These are phyloP conservation scores for Starmerella apis DNA, from an alignment of 805 yeast genomes.

Conservation along the genomic window DNA sequence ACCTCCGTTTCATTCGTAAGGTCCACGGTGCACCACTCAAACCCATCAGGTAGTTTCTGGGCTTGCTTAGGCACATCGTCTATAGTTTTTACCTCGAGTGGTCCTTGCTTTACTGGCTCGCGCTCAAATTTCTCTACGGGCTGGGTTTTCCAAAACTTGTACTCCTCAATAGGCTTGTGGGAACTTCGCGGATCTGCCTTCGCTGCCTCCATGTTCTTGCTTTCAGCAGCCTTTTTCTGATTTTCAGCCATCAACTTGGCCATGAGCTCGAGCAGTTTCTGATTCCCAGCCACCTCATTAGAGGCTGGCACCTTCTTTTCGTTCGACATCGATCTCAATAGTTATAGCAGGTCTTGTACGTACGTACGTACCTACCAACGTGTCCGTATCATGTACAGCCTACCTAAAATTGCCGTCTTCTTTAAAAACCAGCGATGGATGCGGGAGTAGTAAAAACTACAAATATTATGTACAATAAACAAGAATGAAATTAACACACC, in stretches of 20 bases:
- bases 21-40: constrained; percentile 83
- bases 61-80: constrained; percentile 65
- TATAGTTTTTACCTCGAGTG: constrained; percentile 42
- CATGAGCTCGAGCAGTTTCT: constrained; percentile 20
- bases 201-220: background rate
- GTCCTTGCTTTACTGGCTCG: constrained; percentile 45
- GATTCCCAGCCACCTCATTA: constrained; percentile 4
- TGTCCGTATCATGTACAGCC: constrained; percentile 1
- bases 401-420: background rate
- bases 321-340: background rate
- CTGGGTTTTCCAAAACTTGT: constrained; percentile 96
- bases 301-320: background rate
- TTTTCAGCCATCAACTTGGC: constrained; percentile 19
- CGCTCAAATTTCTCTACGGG: constrained; percentile 80
- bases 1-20: constrained; percentile 45
- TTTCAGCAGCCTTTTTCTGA: constrained; percentile 4
- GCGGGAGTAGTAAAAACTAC: no score
- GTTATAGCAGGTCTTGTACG: background rate
- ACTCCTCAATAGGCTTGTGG: constrained; percentile 59
- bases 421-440: background rate
- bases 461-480: no score
- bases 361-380: background rate
- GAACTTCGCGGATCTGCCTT: constrained; percentile 5
- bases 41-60: constrained; percentile 58
- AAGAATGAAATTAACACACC: no score